phyloP scores from a whole-genome alignment of 805 yeast species.

The Brettanomyces anomalus region DNA sequence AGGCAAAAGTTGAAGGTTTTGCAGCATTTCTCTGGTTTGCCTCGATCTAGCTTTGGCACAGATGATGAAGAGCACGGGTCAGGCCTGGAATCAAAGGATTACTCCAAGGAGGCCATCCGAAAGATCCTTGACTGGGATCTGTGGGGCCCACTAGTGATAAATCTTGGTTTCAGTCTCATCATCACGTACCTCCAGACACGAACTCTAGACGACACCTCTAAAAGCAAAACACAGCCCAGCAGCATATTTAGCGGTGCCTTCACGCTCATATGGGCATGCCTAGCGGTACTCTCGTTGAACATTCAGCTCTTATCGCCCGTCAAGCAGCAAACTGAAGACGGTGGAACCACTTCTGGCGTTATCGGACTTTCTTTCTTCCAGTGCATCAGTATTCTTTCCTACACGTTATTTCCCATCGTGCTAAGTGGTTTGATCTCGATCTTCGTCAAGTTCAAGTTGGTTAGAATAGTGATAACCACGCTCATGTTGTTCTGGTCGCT shows the following conservation, averaged over 20 bases:
- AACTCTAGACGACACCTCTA: constrained; percentile 17
- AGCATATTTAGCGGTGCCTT: constrained; percentile 48
- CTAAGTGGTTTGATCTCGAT: constrained; percentile 39
- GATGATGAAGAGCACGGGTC: constrained; percentile 5
- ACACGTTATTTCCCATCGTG: constrained; percentile 46
- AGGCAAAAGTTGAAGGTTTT: constrained; percentile 22
- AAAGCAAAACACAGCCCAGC: constrained; percentile 26
- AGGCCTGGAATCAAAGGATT: constrained; percentile 22
- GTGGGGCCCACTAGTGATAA: constrained; percentile 53
- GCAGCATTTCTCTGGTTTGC: constrained; percentile 14
- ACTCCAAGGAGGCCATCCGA: constrained; percentile 25
- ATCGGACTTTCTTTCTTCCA: constrained; percentile 42
- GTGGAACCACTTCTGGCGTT: constrained; percentile 22
- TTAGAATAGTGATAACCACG: constrained; percentile 33
- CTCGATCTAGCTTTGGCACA: constrained; percentile 10
- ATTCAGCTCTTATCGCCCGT: constrained; percentile 47
- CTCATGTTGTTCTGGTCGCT: constrained; percentile 42
- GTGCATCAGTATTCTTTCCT: constrained; percentile 47
- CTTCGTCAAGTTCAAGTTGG: constrained; percentile 32
- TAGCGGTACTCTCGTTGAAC: constrained; percentile 39
- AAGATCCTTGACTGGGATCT: constrained; percentile 49
- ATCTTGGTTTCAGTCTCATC: constrained; percentile 37
- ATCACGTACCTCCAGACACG: constrained; percentile 35
- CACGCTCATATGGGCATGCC: constrained; percentile 42
- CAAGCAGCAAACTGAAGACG: constrained; percentile 20